Conservation (phyloP, 1,284 basidiomycete species). For the Ustilago bromivora region DNA sequence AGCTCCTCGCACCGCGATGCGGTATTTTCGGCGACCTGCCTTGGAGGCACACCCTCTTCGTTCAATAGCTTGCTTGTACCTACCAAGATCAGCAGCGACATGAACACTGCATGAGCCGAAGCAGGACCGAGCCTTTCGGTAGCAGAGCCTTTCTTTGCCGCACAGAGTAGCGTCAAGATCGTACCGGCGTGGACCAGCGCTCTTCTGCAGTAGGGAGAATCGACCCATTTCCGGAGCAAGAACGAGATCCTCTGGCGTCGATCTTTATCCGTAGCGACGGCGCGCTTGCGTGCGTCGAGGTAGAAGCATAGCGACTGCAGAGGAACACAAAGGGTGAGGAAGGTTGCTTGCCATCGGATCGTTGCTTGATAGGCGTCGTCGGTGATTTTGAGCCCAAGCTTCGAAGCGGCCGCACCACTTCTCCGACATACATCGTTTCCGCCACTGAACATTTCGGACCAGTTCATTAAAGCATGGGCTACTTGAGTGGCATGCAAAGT, state of each 20-base stretch:
- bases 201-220: slow-evolving; percentile 29
- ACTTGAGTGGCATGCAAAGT: slow-evolving; percentile 32
- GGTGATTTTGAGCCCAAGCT: slow-evolving; percentile 22
- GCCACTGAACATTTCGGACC: slow-evolving; percentile 48
- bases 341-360: slow-evolving; percentile 45
- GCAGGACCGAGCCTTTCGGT: slow-evolving; percentile 22
- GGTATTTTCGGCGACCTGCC: neutral
- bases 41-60: neutral
- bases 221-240: slow-evolving; percentile 31
- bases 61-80: slow-evolving; percentile 15
- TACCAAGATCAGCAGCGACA: slow-evolving; percentile 25
- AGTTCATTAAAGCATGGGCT: slow-evolving; percentile 47
- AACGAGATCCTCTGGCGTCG: slow-evolving; percentile 16
- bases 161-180: slow-evolving; percentile 32
- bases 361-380: slow-evolving; percentile 35
- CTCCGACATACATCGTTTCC: slow-evolving; percentile 16
- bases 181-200: slow-evolving; percentile 42
- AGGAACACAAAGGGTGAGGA: slow-evolving; percentile 34
- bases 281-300: slow-evolving; percentile 11
- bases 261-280: neutral
- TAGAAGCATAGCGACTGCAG: slow-evolving; percentile 39
- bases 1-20: slow-evolving; percentile 21
- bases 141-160: neutral
- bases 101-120: slow-evolving; percentile 33
- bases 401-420: neutral